Percentiles rank a stretch among this genome's conserved stretches.
phyloP scores from a whole-genome alignment of 2,329 filamentous ascomycete species.

The Colletotrichum incanum region DNA sequence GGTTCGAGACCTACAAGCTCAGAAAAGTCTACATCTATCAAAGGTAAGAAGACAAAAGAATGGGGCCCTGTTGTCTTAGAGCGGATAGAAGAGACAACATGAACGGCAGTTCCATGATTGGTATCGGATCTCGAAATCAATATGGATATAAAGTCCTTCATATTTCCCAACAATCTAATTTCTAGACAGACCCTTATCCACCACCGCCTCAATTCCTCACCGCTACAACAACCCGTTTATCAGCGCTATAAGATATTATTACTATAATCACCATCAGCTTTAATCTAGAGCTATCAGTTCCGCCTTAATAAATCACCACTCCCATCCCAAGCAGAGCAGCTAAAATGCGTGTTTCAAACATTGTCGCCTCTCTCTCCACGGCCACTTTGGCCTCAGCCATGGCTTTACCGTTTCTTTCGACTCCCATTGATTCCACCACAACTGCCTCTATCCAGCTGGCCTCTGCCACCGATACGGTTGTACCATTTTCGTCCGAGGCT shows the following conservation, averaged over 20 bases:
- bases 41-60: not conserved
- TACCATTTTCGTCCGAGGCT: not conserved
- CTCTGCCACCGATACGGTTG: not conserved
- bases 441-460: not conserved
- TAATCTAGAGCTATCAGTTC: not conserved
- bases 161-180: not conserved
- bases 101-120: not conserved
- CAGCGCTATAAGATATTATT: rapidly evolving
- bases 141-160: not conserved
- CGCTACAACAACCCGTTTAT: not conserved
- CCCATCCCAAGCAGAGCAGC: too few relatives aligned
- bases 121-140: not conserved
- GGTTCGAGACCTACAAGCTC: too few relatives aligned
- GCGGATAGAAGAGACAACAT: not conserved
- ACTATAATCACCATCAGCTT: too few relatives aligned
- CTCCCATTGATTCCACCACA: not conserved
- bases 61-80: not conserved
- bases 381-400: not conserved
- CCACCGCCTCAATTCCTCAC: not conserved
- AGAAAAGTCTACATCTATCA: not conserved
- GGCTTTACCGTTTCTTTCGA: too few relatives aligned
- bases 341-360: not conserved
- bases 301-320: not conserved
- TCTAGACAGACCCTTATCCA: too few relatives aligned
- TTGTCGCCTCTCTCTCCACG: not conserved